phyloP scores from a whole-genome alignment of 2,329 filamentous ascomycete genomes.

The Fusarium sp. region DNA sequence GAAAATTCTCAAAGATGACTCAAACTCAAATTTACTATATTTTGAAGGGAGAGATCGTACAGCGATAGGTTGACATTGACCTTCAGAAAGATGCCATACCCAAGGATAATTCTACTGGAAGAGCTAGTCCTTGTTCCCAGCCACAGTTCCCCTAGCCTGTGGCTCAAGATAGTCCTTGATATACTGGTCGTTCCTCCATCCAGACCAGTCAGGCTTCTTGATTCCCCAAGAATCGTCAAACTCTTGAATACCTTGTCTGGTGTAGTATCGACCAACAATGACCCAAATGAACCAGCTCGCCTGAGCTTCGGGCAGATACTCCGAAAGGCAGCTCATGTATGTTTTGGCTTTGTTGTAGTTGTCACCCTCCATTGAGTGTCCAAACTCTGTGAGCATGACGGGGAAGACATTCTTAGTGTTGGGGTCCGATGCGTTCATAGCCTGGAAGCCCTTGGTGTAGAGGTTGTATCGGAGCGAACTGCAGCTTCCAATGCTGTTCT shows the following conservation, averaged over 20 bases:
- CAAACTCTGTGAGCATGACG: slow-evolving; percentile 65
- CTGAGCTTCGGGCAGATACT: slow-evolving; percentile 60
- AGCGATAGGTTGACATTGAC: neutral
- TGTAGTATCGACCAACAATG: slow-evolving; percentile 69
- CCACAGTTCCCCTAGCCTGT: neutral
- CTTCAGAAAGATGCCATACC: neutral
- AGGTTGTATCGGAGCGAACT: slow-evolving; percentile 58
- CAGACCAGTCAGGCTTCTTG: slow-evolving; percentile 65
- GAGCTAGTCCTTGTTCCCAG: neutral
- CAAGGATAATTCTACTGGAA: neutral
- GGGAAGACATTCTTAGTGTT: slow-evolving; percentile 51
- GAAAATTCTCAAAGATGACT: neutral
- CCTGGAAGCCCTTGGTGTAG: slow-evolving; percentile 65
- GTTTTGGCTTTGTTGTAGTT: slow-evolving; percentile 53
- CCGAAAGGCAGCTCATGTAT: slow-evolving; percentile 64
- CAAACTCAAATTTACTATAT: neutral
- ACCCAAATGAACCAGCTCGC: slow-evolving; percentile 71
- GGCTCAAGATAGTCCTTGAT: slow-evolving; percentile 44
- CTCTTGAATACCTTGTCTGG: slow-evolving; percentile 64
- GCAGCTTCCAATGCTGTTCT: slow-evolving; percentile 63
- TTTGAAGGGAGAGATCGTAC: neutral
- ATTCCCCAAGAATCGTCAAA: slow-evolving; percentile 69
- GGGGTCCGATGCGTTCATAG: slow-evolving; percentile 54
- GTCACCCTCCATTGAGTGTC: slow-evolving; percentile 60
- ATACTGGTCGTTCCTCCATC: slow-evolving; percentile 60